Evolutionary conservation across 108 stramenopile genomes (phyloP), one percentile per base, ranked within the genome.

Genomic region (Fragilaria crotonensis): DNA sequence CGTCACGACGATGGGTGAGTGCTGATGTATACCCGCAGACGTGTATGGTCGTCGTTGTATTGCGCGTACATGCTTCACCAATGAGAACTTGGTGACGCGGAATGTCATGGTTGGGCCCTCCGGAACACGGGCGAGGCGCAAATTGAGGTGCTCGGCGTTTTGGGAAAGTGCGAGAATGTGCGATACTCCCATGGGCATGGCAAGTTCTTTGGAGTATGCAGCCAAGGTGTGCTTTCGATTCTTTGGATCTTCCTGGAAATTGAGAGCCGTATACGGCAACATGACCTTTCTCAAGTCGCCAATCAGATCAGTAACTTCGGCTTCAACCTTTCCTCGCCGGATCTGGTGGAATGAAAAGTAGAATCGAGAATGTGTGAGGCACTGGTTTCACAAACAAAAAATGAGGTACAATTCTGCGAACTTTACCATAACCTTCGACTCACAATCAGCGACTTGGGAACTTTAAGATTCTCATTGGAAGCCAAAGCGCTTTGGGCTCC

Each of bases 21-120:
- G 70, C 36, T 66, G 72, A 54, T 70, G 83, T 17, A 93, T 76
- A 48, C 70, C 79, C 11, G 64, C 51, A 23, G 77, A 75, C 53
- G 96, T 89, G 31, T 85, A 72, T 11, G 96, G 96, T 25, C 96
- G 77, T 36, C 86, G 71, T 60, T 98, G 99, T 3, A 89, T 66
- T 29, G 84, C 70, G 25, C 91, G 73, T 28, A 99, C 81, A 27
- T 95, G 85, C 64, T 80, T 63, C n/a, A 66, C 54, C 25, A 97
- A 75, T 5, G 76, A 80, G 71, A 95, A 99, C 60, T 81, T 75
- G 51, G 81, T 79, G 9, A 96, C 86, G 18, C 93, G 87, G 70
- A 99, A 98, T 0, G 90, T 73, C 14, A 98, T 63, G 3, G 97
- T 98, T 4, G 99, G 99, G 5, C 99, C 99, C 4, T 81, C 62